Conservation (phyloP, 345 rosid genomes). For the Eucalyptus cladocalyx region DNA sequence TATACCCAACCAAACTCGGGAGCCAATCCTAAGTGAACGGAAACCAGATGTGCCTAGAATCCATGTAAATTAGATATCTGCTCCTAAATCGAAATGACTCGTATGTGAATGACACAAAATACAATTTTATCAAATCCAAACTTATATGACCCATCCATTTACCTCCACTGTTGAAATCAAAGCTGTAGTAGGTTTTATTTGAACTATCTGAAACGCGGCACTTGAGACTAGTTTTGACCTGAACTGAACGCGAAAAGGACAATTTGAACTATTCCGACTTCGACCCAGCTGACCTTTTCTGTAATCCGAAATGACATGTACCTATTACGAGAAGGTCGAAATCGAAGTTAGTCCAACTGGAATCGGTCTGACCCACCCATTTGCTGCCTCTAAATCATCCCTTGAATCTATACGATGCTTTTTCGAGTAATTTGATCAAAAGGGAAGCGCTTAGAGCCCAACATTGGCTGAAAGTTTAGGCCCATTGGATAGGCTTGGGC, state of each 20-base stretch:
- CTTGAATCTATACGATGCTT: background rate
- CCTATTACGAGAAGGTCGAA: background rate
- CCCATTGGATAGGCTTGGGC: background rate
- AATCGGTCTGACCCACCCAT: background rate
- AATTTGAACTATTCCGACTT: background rate
- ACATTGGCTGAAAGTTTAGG: background rate
- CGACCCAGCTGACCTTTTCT: background rate
- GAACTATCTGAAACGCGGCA: background rate
- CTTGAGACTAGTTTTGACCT: background rate
- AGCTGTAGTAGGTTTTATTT: background rate
- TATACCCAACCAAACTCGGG: background rate
- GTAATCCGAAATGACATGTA: background rate
- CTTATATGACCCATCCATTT: background rate
- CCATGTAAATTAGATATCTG: background rate
- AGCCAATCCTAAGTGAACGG: background rate
- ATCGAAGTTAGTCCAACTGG: background rate
- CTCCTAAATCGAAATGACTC: background rate
- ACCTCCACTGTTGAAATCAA: background rate
- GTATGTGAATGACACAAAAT: background rate
- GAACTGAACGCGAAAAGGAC: background rate
- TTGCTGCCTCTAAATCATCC: background rate
- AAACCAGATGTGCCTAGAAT: background rate
- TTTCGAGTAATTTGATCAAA: background rate
- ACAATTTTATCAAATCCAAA: background rate
- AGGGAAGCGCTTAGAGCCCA: background rate